Base-by-base conservation (phyloP, 768 basidiomycete genomes). In the Rickenella mellea region DNA sequence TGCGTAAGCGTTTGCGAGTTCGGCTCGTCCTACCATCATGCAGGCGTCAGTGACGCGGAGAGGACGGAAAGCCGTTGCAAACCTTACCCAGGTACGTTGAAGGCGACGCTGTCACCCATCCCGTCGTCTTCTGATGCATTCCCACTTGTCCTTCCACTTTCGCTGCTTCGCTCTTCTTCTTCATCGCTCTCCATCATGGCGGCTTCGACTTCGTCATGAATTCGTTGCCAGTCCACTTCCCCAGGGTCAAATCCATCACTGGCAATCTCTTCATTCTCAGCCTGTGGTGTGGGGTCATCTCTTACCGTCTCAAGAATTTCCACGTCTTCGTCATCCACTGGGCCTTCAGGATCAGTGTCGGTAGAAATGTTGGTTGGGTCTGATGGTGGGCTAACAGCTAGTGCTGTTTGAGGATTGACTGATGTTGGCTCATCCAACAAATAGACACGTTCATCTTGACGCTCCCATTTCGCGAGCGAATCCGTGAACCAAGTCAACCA, bases 401-500 rank as follows among this genome's bases (percentile, higher is more conserved):
- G 56, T 37, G 65, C 65, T 26, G 55, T 58, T 41, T 60, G 55
- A 41, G 66, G 64, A 47, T 56, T 66, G 28, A 61, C 60, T 41
- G 28, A 22, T 31, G 70, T 61, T 15, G 74, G 74, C 39, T 74
- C 75, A 53, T 84, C 80, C 40, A 86, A 68, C 30, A 87, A 64
- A 64, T 91, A 94, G 2, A 73, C 71, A 1, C 65, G 68, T 63
- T 96, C 94, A 48, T 84, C 80, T 55, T 85, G 82, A 42, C 77
- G 76, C 41, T 64, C 64, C 91, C 94, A 97, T n/a, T 81, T 66
- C n/a, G 86, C 82, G 43, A 93, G 66, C 9, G 83, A 90, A 57
- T 93, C 86, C 25, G 76, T 80, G 54, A 98, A 84, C 94, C 94
- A 99, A 7, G 74, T 68, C 6, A 85, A 61, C 78, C 86, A 87